Conservation (phyloP, 495 filamentous ascomycete species). For the Penicillium subrubescens region DNA sequence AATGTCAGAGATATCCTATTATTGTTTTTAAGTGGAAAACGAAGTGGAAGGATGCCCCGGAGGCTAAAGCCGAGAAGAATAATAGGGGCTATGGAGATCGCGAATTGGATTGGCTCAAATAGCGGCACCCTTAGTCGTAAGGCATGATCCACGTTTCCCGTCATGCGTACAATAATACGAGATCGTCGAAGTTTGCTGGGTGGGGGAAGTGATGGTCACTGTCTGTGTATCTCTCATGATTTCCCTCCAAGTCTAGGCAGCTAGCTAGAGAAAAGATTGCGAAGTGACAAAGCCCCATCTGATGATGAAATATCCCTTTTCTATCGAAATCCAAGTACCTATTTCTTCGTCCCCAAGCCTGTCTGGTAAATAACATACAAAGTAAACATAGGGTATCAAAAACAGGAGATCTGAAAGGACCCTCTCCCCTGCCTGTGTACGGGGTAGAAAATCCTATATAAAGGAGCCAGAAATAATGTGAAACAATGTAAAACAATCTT, state of each 20-base stretch:
- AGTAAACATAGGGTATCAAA: slow-evolving; percentile 35
- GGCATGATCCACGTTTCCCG: slow-evolving; percentile 28
- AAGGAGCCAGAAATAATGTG: slow-evolving; percentile 9
- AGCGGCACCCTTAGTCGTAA: slow-evolving; percentile 15
- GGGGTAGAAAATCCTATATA: slow-evolving; percentile 6
- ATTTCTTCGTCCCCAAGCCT: slow-evolving; percentile 16
- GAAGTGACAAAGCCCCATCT: not conserved
- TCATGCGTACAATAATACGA: slow-evolving; percentile 26
- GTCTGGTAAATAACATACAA: slow-evolving; percentile 22
- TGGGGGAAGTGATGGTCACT: slow-evolving; percentile 11
- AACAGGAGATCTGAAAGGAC: slow-evolving; percentile 23
- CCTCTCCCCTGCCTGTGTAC: not conserved
- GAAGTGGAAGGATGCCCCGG: not conserved
- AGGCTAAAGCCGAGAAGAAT: not conserved
- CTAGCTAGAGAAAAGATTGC: not conserved
- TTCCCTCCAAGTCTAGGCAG: not conserved
- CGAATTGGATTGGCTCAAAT: slow-evolving; percentile 33
- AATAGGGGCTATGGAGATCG: slow-evolving; percentile 8
- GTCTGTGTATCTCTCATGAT: not conserved
- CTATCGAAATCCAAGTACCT: slow-evolving; percentile 5
- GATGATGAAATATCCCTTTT: slow-evolving; percentile 16
- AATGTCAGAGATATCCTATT: not conserved
- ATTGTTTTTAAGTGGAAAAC: not conserved
- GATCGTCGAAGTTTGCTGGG: slow-evolving; percentile 11
- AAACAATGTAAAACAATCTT: slow-evolving; percentile 28